phyloP scores from a whole-genome alignment of 2,329 filamentous ascomycete species.

The Thelonectria olida region DNA sequence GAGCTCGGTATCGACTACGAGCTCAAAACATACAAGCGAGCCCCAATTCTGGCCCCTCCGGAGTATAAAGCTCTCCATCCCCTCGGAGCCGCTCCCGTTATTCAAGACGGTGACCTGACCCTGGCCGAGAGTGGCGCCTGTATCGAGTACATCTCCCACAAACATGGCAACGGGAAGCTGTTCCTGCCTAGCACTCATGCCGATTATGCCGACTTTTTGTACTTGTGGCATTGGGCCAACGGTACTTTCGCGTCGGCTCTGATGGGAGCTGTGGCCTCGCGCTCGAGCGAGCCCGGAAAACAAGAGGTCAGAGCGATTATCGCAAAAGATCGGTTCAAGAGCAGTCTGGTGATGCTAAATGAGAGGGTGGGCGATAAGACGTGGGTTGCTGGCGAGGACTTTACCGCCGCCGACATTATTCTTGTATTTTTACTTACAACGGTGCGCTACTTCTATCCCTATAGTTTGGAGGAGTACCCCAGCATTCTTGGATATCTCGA shows the following conservation, averaged over 20 bases:
- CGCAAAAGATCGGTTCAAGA: constrained; percentile 45
- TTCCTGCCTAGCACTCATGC: constrained; percentile 54
- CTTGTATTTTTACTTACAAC: constrained; percentile 68
- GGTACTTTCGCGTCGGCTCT: constrained; percentile 54
- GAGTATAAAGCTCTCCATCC: constrained; percentile 49
- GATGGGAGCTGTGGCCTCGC: constrained; percentile 48
- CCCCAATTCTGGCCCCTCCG: constrained; percentile 30
- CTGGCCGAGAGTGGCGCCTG: constrained; percentile 69
- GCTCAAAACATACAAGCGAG: constrained; percentile 32
- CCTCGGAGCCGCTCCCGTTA: constrained; percentile 66
- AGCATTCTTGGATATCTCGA: constrained; percentile 57
- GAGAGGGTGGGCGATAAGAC: constrained; percentile 54
- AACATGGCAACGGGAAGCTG: constrained; percentile 60
- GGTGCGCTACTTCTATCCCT: constrained; percentile 61
- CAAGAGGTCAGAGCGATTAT: constrained; percentile 42
- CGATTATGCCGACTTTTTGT: constrained; percentile 68
- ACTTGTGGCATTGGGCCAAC: constrained; percentile 70
- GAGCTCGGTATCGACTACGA: constrained; percentile 66
- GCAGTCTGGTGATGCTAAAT: constrained; percentile 60
- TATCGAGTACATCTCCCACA: constrained; percentile 68
- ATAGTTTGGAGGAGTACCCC: constrained; percentile 51
- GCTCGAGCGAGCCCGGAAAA: constrained; percentile 17
- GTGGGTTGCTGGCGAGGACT: constrained; percentile 68
- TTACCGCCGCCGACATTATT: constrained; percentile 75
- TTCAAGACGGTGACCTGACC: constrained; percentile 61